These are phyloP conservation scores for Madurella fahalii DNA, from an alignment of 2,329 filamentous ascomycete species.

Conservation along the genomic window DNA sequence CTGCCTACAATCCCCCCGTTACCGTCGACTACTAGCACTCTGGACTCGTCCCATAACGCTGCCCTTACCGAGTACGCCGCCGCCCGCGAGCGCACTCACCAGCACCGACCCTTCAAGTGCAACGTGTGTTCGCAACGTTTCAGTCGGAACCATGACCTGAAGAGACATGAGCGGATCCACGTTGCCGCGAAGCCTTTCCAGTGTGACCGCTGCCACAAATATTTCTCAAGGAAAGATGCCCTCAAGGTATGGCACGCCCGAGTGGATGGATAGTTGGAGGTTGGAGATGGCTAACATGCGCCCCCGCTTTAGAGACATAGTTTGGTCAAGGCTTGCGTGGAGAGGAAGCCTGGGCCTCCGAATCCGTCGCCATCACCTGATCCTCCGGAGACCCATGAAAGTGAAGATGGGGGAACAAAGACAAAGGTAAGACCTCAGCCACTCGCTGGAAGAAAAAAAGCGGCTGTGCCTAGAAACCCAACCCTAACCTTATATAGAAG, in stretches of 20 bases:
- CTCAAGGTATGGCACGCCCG: constrained; percentile 66
- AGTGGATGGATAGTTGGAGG: not conserved
- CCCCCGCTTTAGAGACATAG: constrained; percentile 47
- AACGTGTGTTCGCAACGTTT: constrained; percentile 89
- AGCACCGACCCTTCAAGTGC: constrained; percentile 89
- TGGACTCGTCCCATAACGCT: not conserved
- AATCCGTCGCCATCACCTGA: not conserved
- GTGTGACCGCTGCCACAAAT: constrained; percentile 87
- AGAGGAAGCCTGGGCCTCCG: constrained; percentile 19
- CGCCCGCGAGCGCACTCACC: constrained; percentile 29
- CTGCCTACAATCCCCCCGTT: not conserved
- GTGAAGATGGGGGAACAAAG: not conserved
- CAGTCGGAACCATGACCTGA: constrained; percentile 92
- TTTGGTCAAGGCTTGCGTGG: constrained; percentile 59
- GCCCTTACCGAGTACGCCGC: not conserved
- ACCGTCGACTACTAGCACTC: not conserved
- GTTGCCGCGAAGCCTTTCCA: constrained; percentile 92
- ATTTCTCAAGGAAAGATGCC: constrained; percentile 91
- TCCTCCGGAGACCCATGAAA: not conserved
- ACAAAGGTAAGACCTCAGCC: not conserved
- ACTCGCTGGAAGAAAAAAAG: too few relatives aligned
- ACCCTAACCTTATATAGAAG: too few relatives aligned
- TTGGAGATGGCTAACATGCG: not conserved
- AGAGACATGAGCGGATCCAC: constrained; percentile 92
- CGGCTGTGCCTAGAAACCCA: too few relatives aligned